Percentiles rank a stretch among this genome's conserved stretches.
Conservation (phyloP, 163 green algal genomes). For the Trebouxia gelatinosa region DNA sequence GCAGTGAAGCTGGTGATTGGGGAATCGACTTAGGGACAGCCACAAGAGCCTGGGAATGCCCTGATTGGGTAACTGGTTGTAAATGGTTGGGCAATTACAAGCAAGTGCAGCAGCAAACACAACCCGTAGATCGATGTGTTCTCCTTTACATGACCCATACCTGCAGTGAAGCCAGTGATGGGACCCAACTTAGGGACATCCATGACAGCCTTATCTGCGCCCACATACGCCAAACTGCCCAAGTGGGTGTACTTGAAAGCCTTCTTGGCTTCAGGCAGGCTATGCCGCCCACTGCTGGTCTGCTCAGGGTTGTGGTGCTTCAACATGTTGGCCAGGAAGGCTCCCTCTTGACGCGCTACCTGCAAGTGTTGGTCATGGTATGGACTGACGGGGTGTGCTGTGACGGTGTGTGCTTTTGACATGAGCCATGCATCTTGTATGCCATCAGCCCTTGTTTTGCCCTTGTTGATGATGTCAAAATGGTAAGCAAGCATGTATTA, state of each 20-base stretch:
- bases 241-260: conserved; percentile 78
- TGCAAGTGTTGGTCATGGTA: too few species aligned
- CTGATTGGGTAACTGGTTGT: too few species aligned
- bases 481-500: too few species aligned
- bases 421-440: too few species aligned
- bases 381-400: too few species aligned
- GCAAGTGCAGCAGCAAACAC: too few species aligned
- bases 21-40: not conserved
- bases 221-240: conserved; percentile 81
- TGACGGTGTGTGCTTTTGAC: too few species aligned
- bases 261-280: conserved; percentile 27
- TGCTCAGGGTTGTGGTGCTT: not conserved
- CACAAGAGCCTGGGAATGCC: too few species aligned
- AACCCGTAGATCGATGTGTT: not conserved
- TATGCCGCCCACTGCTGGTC: not conserved
- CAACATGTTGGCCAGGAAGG: conserved; percentile 79
- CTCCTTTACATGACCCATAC: not conserved
- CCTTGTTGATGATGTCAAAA: too few species aligned
- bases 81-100: too few species aligned
- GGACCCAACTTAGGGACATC: conserved; percentile 74
- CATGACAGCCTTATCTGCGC: conserved; percentile 77
- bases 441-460: too few species aligned
- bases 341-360: conserved; percentile 84
- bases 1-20: not conserved
- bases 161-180: conserved; percentile 60